Base-by-base conservation (phyloP, 345 rosid species). In the Microcos paniculata region DNA sequence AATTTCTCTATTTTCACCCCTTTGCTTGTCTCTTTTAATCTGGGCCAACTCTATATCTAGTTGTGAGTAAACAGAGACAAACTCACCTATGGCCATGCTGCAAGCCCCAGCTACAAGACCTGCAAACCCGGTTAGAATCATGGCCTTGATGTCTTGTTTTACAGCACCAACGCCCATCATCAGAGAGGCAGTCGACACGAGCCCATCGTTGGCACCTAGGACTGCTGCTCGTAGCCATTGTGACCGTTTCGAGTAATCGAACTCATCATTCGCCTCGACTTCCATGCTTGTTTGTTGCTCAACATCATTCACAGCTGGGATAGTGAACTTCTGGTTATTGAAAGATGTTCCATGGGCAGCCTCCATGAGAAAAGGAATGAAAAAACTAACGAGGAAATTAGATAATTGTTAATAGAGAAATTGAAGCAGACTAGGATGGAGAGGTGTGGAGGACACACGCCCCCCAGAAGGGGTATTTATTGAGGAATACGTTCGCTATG, bases 141-240 rank as follows among this genome's bases (percentile, higher is more conserved):
- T 94, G 18, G 73, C 90, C 52, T 90, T 92, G 43, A 88, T 76
- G 77, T 94, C 98, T 75, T 88, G 88, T 69, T 88, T 94, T 6
- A 92, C 95, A 0, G 98, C 97, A 0, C 97, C 97, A 0, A 94
- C 87, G 3, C 98, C 98, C 96, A 94, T 91, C 94, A 94, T 94
- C 48, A 94, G 67, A 0, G 98, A 87, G 0, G 98, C 92, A 0
- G 97, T 92, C 66, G 98, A 92, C 70, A 94, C 92, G 0, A 94
- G 82, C 4, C 98, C 98, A 6, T 94, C 98, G 72, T 92, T 94
- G 61, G 98, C 98, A 1, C 98, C 98, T 0, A 94, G 89, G 2
- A 94, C 97, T 0, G 98, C 98, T 0, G 98, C 98, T 4, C 98
- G 84, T 58, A 94, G 92, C 98, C 98, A 94, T 52, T 91, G 98